phyloP scores from a whole-genome alignment of 139 green algal species.

The Chlorella sorokiniana region DNA sequence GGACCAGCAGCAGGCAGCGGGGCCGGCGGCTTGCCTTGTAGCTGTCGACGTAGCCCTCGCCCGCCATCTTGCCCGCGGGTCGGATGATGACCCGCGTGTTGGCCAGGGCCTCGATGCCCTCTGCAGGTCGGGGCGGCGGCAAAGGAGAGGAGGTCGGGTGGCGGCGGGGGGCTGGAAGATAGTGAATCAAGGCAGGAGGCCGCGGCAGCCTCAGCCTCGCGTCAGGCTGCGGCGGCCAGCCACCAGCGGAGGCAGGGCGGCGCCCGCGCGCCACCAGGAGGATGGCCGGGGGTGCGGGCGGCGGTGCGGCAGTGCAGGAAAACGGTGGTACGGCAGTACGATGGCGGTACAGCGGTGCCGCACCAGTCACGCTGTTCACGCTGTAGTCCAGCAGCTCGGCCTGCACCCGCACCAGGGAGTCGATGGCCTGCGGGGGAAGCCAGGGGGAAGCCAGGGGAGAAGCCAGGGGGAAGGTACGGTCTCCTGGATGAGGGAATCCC shows the following conservation, averaged over 20 bases:
- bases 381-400: constrained; percentile 85
- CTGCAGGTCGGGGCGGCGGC: constrained; percentile 82
- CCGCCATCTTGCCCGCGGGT: constrained; percentile 54
- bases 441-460: neutral
- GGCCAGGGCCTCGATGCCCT: constrained; percentile 95
- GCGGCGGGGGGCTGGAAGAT: neutral
- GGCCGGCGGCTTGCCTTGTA: constrained; percentile 20
- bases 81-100: constrained; percentile 83
- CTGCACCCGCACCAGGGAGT: constrained; percentile 78
- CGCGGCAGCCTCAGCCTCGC: too few relatives aligned
- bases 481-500: too few relatives aligned
- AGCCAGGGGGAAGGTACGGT: too few relatives aligned
- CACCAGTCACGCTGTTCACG: constrained; percentile 77
- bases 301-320: too few relatives aligned
- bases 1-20: neutral
- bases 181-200: too few relatives aligned
- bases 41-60: constrained; percentile 53
- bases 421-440: constrained; percentile 62
- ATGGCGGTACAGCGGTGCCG: neutral
- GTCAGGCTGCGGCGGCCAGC: too few relatives aligned
- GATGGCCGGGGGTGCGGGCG: neutral
- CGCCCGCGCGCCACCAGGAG: too few relatives aligned
- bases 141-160: constrained; percentile 63
- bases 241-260: too few relatives aligned
- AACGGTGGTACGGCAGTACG: too few relatives aligned